phyloP scores from a whole-genome alignment of 352 stramenopile genomes.

The Globisporangium perplexum region DNA sequence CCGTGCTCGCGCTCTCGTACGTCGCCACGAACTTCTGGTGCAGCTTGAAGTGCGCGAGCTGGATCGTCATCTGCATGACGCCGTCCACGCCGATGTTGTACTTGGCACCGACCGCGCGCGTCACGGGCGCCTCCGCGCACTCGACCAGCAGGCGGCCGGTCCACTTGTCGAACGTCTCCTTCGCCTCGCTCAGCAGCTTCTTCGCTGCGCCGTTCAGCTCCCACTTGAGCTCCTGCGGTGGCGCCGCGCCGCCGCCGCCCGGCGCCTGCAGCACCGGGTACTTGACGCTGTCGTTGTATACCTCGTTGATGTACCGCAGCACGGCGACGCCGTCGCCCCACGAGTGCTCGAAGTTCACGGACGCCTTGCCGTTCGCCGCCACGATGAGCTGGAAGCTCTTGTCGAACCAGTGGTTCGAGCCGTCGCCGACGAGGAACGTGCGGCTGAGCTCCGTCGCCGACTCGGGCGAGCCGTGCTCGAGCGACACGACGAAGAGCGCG shows the following conservation, averaged over 20 bases:
- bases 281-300: constrained; percentile 79
- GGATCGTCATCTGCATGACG: constrained; percentile 91
- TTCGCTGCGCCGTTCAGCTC: constrained; percentile 52
- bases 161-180: constrained; percentile 68
- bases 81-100: constrained; percentile 84
- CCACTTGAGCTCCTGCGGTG: constrained; percentile 50
- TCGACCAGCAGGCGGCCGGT: constrained; percentile 53
- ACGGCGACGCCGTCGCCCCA: constrained; percentile 89
- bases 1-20: constrained; percentile 87
- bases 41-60: constrained; percentile 84
- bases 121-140: constrained; percentile 71
- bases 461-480: constrained; percentile 66
- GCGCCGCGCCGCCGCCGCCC: constrained; percentile 9
- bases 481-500: constrained; percentile 77
- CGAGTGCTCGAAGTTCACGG: constrained; percentile 89
- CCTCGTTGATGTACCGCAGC: constrained; percentile 86
- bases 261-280: constrained; percentile 46
- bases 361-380: constrained; percentile 68
- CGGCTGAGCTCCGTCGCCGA: constrained; percentile 55
- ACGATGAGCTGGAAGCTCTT: constrained; percentile 91
- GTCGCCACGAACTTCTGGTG: constrained; percentile 80
- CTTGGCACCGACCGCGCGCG: constrained; percentile 44
- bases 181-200: constrained; percentile 58
- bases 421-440: constrained; percentile 80
- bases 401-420: constrained; percentile 89